Percentiles rank a stretch among this genome's conserved stretches.
Conservation (phyloP, 352 stramenopile genomes). For the Globisporangium cylindrosporum region DNA sequence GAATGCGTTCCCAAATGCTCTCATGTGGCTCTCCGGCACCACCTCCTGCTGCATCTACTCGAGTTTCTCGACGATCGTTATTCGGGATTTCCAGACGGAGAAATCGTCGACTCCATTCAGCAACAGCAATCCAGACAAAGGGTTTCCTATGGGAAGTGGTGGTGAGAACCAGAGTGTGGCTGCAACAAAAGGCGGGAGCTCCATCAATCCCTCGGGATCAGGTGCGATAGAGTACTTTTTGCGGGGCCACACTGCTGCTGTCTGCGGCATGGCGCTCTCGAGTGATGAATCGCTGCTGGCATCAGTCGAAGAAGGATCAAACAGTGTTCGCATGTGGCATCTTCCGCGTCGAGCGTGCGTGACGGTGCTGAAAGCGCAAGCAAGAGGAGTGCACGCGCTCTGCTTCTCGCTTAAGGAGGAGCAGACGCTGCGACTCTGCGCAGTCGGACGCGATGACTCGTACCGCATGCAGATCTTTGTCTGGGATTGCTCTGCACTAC, state of each 20-base stretch:
- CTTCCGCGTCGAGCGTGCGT: conserved; percentile 36
- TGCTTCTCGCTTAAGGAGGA: conserved; percentile 38
- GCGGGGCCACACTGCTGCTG: conserved; percentile 29
- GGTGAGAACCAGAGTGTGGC: not conserved
- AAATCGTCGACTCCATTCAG: not conserved
- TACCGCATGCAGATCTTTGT: conserved; percentile 74
- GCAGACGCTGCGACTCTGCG: conserved; percentile 40
- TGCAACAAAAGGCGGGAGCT: conserved; percentile 9
- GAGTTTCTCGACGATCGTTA: conserved; percentile 60
- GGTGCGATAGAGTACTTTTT: conserved; percentile 31
- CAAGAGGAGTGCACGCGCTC: conserved; percentile 42
- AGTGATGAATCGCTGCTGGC: conserved; percentile 38
- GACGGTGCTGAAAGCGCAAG: conserved; percentile 45
- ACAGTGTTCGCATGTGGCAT: conserved; percentile 57
- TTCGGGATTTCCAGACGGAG: conserved; percentile 32
- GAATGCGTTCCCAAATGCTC: conserved; percentile 32
- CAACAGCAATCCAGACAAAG: not conserved
- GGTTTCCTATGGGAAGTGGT: too few species aligned
- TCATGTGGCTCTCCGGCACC: conserved; percentile 50
- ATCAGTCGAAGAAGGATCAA: conserved; percentile 30
- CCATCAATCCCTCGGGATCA: not conserved
- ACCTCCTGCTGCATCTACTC: conserved; percentile 50
- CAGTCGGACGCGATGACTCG: conserved; percentile 58
- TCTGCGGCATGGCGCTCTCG: conserved; percentile 45
- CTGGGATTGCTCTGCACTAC: conserved; percentile 51